Evolutionary conservation across 2,329 filamentous ascomycete genomes (phyloP).

Genomic region (Nothophoma quercina): DNA sequence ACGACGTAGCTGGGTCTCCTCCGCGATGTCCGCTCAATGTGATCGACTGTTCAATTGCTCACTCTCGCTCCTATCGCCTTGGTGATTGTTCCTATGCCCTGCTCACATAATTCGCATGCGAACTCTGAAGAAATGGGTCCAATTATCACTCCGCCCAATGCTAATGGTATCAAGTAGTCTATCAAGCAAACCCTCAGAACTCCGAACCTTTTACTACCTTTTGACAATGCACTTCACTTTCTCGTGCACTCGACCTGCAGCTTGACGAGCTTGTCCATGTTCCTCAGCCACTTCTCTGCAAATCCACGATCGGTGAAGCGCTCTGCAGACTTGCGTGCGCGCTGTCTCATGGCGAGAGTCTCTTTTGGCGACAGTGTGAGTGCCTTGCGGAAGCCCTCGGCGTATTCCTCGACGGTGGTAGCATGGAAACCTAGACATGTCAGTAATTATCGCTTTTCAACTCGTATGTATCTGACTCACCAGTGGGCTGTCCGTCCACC

Average conservation of each 20-base stretch:
- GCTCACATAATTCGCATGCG: too few relatives aligned
- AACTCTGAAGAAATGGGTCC: too few relatives aligned
- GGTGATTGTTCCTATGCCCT: too few relatives aligned
- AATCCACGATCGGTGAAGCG: conserved; percentile 92
- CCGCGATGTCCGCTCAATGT: conserved; percentile 19
- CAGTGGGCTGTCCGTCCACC: conserved; percentile 78
- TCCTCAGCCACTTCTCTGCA: conserved; percentile 75
- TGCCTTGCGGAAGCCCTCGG: conserved; percentile 79
- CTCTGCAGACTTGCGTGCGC: conserved; percentile 79
- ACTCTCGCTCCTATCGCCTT: too few relatives aligned
- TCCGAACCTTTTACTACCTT: neutral
- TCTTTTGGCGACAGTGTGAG: conserved; percentile 70
- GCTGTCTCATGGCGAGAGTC: conserved; percentile 74
- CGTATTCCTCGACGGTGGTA: conserved; percentile 78
- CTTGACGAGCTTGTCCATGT: conserved; percentile 75
- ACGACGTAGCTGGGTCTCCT: conserved; percentile 16
- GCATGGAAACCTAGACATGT: conserved; percentile 78
- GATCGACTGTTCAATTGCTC: conserved; percentile 8
- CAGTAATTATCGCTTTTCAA: neutral
- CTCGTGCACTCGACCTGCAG: conserved; percentile 43
- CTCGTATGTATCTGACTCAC: conserved; percentile 53
- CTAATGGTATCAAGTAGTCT: conserved; percentile 18
- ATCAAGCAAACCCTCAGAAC: neutral
- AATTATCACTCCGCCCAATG: conserved; percentile 15
- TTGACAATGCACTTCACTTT: neutral